phyloP scores from a whole-genome alignment of 495 filamentous ascomycete genomes.

The Trichoderma reesei region DNA sequence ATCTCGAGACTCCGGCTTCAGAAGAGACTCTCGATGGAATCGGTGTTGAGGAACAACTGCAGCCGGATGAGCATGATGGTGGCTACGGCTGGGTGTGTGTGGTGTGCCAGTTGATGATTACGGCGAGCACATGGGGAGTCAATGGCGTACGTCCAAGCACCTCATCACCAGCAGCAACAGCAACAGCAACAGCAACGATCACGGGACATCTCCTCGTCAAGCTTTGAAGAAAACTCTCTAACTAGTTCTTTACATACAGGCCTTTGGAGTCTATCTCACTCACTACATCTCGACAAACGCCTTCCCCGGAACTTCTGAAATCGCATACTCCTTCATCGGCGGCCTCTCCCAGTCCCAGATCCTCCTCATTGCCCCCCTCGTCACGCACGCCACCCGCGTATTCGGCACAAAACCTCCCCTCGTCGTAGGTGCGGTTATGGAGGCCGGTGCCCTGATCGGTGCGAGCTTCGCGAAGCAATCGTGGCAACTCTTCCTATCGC shows the following conservation, averaged over 20 bases:
- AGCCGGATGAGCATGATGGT: slow-evolving; percentile 17
- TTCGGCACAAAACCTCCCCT: slow-evolving; percentile 42
- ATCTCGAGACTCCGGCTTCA: not conserved
- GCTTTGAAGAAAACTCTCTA: not conserved
- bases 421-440: slow-evolving; percentile 28
- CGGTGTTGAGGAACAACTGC: not conserved
- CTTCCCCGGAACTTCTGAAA: slow-evolving; percentile 44
- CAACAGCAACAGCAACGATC: too few relatives aligned
- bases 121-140: slow-evolving; percentile 24
- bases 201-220: not conserved
- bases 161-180: too few relatives aligned
- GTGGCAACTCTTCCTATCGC: slow-evolving; percentile 68
- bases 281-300: slow-evolving; percentile 45
- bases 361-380: slow-evolving; percentile 46
- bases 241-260: not conserved
- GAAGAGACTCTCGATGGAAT: not conserved
- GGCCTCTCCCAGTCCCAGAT: slow-evolving; percentile 51
- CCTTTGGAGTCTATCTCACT: slow-evolving; percentile 25
- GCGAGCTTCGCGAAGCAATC: slow-evolving; percentile 58
- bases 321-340: slow-evolving; percentile 53
- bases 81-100: slow-evolving; percentile 50
- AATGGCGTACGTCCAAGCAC: slow-evolving; percentile 21
- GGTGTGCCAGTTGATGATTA: slow-evolving; percentile 10
- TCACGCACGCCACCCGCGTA: slow-evolving; percentile 38
- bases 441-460: slow-evolving; percentile 43